Evolutionary conservation across 2,329 filamentous ascomycete species (phyloP), one percentile per base, ranked within the genome.

Genomic region (Pestalotiopsis sp.): DNA sequence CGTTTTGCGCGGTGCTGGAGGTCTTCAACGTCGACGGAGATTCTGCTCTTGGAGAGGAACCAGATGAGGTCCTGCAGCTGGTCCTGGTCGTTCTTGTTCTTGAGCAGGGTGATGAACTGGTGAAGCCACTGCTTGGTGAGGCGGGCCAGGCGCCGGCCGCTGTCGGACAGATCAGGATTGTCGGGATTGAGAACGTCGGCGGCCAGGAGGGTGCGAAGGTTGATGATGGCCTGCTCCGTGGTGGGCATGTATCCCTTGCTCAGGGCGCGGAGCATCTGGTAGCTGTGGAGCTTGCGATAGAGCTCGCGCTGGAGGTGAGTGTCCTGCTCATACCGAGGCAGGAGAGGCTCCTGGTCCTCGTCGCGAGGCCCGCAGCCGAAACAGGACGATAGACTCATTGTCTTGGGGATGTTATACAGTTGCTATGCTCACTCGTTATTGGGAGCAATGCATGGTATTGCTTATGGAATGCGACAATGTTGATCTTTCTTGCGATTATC

Each of bases 1-100:
- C 86, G 86, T 63, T 85, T 85, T 3, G 90, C 91, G 63, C 87
- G 86, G 52, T 85, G 81, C 2, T 87, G 85, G 59, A 95, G 82
- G 69, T 93, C 87, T 20, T 88, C 84, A 1, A 90, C 84, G 74
- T 95, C 90, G 3, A 95, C 81, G 1, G 87, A 87, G 5, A 96
- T 83, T 41, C 88, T 87, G n/a, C 94, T 91, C 77, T 93, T 92
- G 71, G 90, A 84, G 61, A 97, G 80, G 74, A 91, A 94, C 94
- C 94, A 98, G 52, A 97, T 85, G 72, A 98, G 93, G 75, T 98
- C 94, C 79, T 98, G 95, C 20, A 98, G 89, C 78, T 97, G 92
- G 79, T 98, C 94, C 17, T 89, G 81, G 70, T 85, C 84, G 79
- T 98, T 98, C 83, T 98, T 98, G 80, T 94, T 86, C 67, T 89